Base-by-base conservation (phyloP, 306 rosid genomes). In the Ceratonia siliqua region DNA sequence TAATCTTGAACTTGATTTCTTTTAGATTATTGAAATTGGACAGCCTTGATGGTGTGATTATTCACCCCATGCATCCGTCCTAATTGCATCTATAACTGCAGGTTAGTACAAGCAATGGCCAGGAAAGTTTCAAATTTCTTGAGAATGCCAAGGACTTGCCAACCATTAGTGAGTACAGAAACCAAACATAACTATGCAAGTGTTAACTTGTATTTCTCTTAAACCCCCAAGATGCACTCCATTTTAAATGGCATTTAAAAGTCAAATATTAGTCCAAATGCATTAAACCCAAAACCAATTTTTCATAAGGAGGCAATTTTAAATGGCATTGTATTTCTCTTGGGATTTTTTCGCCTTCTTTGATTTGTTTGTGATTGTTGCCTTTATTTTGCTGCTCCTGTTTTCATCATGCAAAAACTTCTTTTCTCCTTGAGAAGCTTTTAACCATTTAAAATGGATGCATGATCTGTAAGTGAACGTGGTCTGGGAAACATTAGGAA, bases 101-200 rank as follows among this genome's bases (percentile, higher is more conserved):
- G 99, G 96, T 90, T 50, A 78, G 81, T 69, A 77, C 87, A 35
- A 85, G 82, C 74, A 72, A 76, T 38, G 73, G 50, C 75, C 55
- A 52, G 25, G 89, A 82, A 78, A 79, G 85, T 74, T 89, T 89
- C 85, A 82, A 85, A 79, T 94, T 95, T 85, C 96, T 95, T 21
- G 96, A 95, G 89, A 81, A 87, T 76, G 88, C 88, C 2, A 90
- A 90, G 84, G 96, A 90, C 76, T 82, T 91, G 87, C 95, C 97
- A 13, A 90, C 85, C 72, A 86, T 94, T 72, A 88, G 97, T 94
- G 86, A 84, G 99, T 82, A 56, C 48, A 54, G 38, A 68, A 62
- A 77, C 41, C 20, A 46, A 55, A n/a, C 52, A 52, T 9, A 18
- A 33, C 6, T 28, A 22, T 57, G 14, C 63, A 33, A 46, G 33